Base-by-base conservation (phyloP, 2,329 filamentous ascomycete species). In the Aspergillus ruber region DNA sequence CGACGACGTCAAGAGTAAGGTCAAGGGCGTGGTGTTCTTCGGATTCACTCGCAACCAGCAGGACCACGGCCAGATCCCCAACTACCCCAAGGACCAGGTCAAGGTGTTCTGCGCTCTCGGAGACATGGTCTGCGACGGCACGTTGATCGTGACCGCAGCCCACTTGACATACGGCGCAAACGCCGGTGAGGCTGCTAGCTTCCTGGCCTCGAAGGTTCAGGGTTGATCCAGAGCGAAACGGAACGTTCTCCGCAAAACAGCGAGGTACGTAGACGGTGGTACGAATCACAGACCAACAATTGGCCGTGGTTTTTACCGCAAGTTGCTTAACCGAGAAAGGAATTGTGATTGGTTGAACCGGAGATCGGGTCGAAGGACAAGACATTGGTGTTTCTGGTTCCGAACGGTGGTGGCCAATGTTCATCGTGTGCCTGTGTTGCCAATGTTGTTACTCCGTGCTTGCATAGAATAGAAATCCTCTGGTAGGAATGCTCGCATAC, bases 21-120 rank as follows among this genome's bases (percentile, higher is more conserved):
- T 75, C 40, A 63, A 58, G 38, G 71, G 64, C 1, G 71, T 69
- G 2, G 69, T 71, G 0, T 65, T 74, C 6, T 76, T 69, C 46
- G 73, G 73, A 1, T 70, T 73, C 50, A 73, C 71, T 15, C 61
- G 66, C 56, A 68, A 63, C 39, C 25, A 51, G 18, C 66, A 69
- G 52, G 65, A 69, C 43, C 47, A 49, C 1, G 62, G 60, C 0
- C 49, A 51, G 23, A 59, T 71, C n/a, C 66, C 66, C 7, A 58
- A 58, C 10, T 67, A 46, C 9, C 36, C 44, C 44, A 44, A 53
- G 25, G 50, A 48, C 35, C 47, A 55, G 43, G 49, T 53, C 9
- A 59, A 58, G 50, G 49, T 63, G 13, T 60, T 57, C 32, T 64
- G 61, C 42, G 50, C 53, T 3, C 2, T 33, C 1, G 57, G 59